Conservation (phyloP, 352 stramenopile genomes). For the Phytophthora aleatoria region DNA sequence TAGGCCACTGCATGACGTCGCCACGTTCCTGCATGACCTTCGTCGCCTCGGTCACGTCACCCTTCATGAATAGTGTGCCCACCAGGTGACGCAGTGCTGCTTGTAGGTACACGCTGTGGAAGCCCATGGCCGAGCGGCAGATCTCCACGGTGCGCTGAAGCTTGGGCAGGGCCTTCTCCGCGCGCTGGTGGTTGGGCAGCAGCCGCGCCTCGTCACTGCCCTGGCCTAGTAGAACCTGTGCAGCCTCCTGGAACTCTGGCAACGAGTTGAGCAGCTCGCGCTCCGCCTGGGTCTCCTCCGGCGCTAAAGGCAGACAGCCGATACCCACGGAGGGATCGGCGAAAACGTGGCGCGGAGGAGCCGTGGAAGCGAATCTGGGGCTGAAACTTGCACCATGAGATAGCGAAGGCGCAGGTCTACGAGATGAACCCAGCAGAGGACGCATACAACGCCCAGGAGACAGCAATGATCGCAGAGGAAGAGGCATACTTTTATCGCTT, state of each 20-base stretch:
- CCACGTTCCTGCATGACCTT: conserved; percentile 71
- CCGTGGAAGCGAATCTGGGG: conserved; percentile 27
- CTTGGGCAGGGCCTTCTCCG: conserved; percentile 50
- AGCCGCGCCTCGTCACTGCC: conserved; percentile 38
- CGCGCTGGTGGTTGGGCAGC: conserved; percentile 56
- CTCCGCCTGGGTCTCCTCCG: conserved; percentile 72
- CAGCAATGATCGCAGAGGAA: conserved; percentile 23
- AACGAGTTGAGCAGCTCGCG: conserved; percentile 62
- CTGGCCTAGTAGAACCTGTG: conserved; percentile 52
- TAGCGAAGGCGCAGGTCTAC: conserved; percentile 19
- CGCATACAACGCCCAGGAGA: conserved; percentile 16
- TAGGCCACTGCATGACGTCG: conserved; percentile 73
- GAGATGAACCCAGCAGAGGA: conserved; percentile 7
- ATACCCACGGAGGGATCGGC: conserved; percentile 67
- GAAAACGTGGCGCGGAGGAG: conserved; percentile 50
- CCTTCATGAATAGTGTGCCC: conserved; percentile 66
- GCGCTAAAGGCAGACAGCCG: conserved; percentile 60
- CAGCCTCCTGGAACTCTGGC: conserved; percentile 75
- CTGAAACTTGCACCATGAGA: conserved; percentile 16
- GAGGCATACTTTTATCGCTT: conserved; percentile 15
- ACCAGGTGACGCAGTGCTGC: conserved; percentile 66
- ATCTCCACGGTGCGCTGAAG: conserved; percentile 77
- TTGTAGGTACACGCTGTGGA: conserved; percentile 68
- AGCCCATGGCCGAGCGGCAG: conserved; percentile 78
- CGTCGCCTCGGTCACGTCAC: conserved; percentile 52